These are phyloP conservation scores for Isatis tinctoria DNA, from an alignment of 345 rosid species.

Conservation along the genomic window DNA sequence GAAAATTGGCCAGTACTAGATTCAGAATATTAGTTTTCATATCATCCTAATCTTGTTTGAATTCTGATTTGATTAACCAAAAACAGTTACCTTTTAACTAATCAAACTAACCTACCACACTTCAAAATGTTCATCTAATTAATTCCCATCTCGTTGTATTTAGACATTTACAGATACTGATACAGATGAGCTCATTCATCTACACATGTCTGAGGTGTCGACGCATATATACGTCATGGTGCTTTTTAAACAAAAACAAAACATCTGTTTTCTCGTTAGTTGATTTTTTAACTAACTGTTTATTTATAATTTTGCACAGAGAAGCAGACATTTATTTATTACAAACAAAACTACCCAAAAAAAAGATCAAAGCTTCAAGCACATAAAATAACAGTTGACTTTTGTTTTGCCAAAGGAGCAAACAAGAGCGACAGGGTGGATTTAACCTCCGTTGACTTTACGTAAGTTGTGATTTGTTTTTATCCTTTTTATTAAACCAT, in stretches of 20 bases:
- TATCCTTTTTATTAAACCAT: background rate
- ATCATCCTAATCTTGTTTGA: background rate
- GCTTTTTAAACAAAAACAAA: background rate
- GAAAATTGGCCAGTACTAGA: background rate
- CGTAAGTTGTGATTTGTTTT: background rate
- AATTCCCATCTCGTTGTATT: background rate
- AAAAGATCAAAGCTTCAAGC: background rate
- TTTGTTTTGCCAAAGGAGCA: conserved; percentile 26
- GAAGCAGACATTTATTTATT: background rate
- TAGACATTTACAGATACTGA: background rate
- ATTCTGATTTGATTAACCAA: background rate
- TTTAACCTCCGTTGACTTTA: conserved; percentile 29
- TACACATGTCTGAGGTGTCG: background rate
- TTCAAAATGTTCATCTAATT: background rate
- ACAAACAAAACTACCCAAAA: background rate
- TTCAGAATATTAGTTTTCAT: background rate
- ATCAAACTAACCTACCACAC: background rate
- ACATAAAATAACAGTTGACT: conserved; percentile 29
- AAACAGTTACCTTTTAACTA: background rate
- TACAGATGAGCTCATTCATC: background rate
- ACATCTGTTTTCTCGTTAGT: background rate
- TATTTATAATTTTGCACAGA: background rate
- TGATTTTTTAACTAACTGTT: background rate
- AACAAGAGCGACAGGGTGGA: conserved; percentile 25
- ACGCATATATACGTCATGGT: background rate